A percentile compares a stretch with the other conserved stretches of the same genome.
phyloP scores from a whole-genome alignment of 2,329 filamentous ascomycete genomes.

The Calonectria multiphialidica region DNA sequence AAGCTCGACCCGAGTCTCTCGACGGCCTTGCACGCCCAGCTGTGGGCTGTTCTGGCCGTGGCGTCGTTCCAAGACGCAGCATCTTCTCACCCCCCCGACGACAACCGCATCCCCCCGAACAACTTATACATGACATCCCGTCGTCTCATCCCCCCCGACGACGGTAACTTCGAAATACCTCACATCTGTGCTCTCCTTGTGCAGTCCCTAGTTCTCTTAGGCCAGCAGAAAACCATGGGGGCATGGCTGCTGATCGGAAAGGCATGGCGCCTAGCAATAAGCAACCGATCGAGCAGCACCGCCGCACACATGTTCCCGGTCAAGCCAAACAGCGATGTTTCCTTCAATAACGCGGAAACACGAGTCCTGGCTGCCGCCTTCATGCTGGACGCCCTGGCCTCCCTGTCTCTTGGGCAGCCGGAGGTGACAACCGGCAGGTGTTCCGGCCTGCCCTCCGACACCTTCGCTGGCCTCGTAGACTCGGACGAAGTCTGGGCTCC shows the following conservation, averaged over 20 bases:
- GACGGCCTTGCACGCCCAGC: constrained; percentile 60
- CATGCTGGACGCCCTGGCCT: constrained; percentile 70
- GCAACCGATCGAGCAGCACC: constrained; percentile 32
- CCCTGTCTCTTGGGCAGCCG: constrained; percentile 59
- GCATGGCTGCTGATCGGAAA: constrained; percentile 76
- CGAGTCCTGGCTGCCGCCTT: constrained; percentile 66
- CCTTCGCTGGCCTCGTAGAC: constrained; percentile 22
- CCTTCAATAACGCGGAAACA: constrained; percentile 28
- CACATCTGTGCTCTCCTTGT: constrained; percentile 59
- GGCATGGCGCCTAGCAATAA: constrained; percentile 63
- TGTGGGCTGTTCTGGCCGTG: constrained; percentile 71
- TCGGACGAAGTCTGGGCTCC: constrained; percentile 37
- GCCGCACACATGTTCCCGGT: constrained; percentile 35
- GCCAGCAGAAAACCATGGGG: constrained; percentile 64
- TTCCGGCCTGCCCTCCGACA: constrained; percentile 31
- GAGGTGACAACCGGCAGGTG: constrained; percentile 37
- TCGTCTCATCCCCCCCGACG: constrained; percentile 60
- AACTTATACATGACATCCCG: constrained; percentile 65
- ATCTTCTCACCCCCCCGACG: constrained; percentile 19
- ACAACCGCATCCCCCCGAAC: constrained; percentile 29
- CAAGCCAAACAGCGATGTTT: constrained; percentile 26
- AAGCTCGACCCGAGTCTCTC: constrained; percentile 47
- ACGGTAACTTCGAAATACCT: constrained; percentile 59
- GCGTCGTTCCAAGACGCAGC: constrained; percentile 65
- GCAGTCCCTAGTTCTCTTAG: constrained; percentile 73